Conservation (phyloP, 2,329 filamentous ascomycete genomes). For the Furcasterigmium furcatum region DNA sequence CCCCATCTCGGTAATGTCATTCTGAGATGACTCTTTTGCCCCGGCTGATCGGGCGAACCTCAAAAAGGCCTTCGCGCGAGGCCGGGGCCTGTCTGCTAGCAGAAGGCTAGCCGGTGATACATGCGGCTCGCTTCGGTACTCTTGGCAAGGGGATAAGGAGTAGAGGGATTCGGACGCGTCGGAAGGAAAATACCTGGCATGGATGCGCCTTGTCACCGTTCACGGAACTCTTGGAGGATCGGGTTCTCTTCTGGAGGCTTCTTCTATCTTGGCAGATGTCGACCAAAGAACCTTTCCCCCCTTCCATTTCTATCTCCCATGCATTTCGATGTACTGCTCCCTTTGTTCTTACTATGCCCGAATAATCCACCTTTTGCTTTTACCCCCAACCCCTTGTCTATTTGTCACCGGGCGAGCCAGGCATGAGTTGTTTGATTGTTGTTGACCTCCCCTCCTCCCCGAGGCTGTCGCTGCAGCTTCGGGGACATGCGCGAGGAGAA, state of each 20-base stretch:
- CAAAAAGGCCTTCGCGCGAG: neutral
- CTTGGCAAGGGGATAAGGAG: conserved; percentile 25
- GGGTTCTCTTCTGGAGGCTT: conserved; percentile 5
- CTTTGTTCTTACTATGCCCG: conserved; percentile 5
- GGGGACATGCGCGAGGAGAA: too few relatives aligned
- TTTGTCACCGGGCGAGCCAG: neutral
- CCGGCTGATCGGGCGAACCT: neutral
- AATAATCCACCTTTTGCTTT: conserved; percentile 8
- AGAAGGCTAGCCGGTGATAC: conserved; percentile 29
- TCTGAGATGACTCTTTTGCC: conserved; percentile 23
- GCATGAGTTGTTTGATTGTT: conserved; percentile 9
- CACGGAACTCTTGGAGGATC: conserved; percentile 3
- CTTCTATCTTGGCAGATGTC: conserved; percentile 8
- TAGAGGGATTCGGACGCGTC: conserved; percentile 30
- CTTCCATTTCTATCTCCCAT: conserved; percentile 6
- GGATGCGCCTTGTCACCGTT: conserved; percentile 16
- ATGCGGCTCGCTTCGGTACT: conserved; percentile 14
- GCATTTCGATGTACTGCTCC: conserved; percentile 7
- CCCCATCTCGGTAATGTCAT: conserved; percentile 28
- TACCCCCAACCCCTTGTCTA: neutral
- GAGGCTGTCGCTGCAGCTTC: too few relatives aligned
- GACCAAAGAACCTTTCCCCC: conserved; percentile 3
- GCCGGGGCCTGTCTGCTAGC: conserved; percentile 5
- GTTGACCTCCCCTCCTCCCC: conserved; percentile 8
- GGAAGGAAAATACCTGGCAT: conserved; percentile 35